Percentiles rank a stretch among this genome's conserved stretches.
Conservation (phyloP, 192 early-diverging fungal genomes). For the Coemansia sp. region DNA sequence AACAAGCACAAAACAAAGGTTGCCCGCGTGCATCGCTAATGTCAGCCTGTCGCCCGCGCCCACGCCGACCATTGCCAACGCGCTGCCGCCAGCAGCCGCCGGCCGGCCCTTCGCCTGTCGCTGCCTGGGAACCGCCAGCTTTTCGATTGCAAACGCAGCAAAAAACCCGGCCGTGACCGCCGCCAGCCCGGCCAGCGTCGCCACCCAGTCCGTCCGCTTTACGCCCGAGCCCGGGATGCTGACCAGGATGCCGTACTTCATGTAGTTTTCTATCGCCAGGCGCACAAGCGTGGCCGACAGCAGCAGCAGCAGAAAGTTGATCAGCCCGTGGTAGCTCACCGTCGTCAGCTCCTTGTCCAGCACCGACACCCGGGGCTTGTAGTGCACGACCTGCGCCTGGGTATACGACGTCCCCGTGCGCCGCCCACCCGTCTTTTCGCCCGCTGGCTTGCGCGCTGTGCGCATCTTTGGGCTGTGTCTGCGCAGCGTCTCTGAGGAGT, state of each 20-base stretch:
- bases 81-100: conserved; percentile 6
- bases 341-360: conserved; percentile 82
- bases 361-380: conserved; percentile 64
- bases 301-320: conserved; percentile 73
- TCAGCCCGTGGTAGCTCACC: conserved; percentile 83
- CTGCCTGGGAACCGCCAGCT: conserved; percentile 29
- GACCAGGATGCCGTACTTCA: conserved; percentile 85
- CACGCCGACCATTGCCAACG: conserved; percentile 30
- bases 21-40: conserved; percentile 51
- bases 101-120: not conserved
- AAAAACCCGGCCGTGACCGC: conserved; percentile 56
- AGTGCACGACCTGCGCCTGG: conserved; percentile 63
- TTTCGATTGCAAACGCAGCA: conserved; percentile 64
- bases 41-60: conserved; percentile 25
- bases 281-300: conserved; percentile 81
- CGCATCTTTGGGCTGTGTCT: conserved; percentile 7
- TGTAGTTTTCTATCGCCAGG: conserved; percentile 83
- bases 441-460: not conserved
- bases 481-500: conserved; percentile 3
- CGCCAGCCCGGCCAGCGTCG: conserved; percentile 53
- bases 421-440: not conserved
- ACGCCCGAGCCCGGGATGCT: conserved; percentile 63
- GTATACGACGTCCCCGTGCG: conserved; percentile 32
- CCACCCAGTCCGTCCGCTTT: conserved; percentile 61
- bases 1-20: conserved; percentile 59